These are phyloP conservation scores for Tuber microsphaerosporum DNA, from an alignment of 495 filamentous ascomycete genomes.

Conservation along the genomic window DNA sequence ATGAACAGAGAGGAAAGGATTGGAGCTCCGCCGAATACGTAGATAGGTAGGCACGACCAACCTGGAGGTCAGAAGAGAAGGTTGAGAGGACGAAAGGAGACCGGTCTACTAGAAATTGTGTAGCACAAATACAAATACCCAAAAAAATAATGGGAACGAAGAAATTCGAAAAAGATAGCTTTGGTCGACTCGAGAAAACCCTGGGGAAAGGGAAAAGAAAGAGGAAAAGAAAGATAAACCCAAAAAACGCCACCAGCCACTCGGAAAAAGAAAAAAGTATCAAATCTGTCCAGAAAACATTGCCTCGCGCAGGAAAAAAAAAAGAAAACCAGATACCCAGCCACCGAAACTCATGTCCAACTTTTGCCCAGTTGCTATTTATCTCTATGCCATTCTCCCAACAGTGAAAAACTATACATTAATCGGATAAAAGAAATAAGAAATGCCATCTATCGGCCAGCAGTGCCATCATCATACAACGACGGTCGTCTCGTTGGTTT, in stretches of 20 bases:
- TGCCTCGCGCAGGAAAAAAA: conserved; percentile 21
- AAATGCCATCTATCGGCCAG: conserved; percentile 12
- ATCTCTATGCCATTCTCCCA: conserved; percentile 20
- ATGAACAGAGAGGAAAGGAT: conserved; percentile 10
- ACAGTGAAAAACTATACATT: conserved; percentile 34
- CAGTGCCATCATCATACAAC: conserved; percentile 20
- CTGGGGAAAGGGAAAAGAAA: conserved; percentile 15
- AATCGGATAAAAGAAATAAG: conserved; percentile 10
- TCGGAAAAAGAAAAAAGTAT: conserved; percentile 20
- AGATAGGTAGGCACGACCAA: neutral
- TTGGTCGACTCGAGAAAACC: conserved; percentile 13
- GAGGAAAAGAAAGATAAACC: conserved; percentile 29
- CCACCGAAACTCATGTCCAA: conserved; percentile 21
- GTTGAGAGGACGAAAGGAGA: neutral
- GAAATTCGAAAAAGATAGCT: conserved; percentile 25
- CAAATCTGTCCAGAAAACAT: conserved; percentile 15
- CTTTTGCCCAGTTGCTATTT: conserved; percentile 32
- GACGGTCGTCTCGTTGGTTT: conserved; percentile 21
- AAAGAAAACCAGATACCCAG: conserved; percentile 25
- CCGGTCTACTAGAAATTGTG: neutral
- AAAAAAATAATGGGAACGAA: conserved; percentile 35
- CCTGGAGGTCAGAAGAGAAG: neutral
- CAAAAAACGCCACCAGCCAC: conserved; percentile 36
- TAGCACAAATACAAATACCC: conserved; percentile 25
- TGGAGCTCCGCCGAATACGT: neutral